Conservation (phyloP, 106 monocot species). For the Vanilla planifolia region DNA sequence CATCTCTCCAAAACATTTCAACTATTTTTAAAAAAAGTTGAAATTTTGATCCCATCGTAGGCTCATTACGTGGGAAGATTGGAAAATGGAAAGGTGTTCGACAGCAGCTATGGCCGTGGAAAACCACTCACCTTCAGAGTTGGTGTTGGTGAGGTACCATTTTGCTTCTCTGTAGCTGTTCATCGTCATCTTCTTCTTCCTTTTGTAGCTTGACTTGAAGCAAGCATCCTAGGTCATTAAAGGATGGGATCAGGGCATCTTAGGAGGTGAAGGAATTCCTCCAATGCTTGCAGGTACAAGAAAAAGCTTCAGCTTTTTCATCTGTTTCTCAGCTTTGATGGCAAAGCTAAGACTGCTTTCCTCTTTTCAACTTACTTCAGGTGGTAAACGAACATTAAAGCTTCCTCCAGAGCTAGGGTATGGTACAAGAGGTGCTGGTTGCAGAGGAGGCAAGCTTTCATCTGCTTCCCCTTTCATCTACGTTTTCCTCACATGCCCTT, state of each 20-base stretch:
- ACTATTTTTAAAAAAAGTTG: neutral
- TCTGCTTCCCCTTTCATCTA: neutral
- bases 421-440: slow-evolving; percentile 87
- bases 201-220: neutral
- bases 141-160: slow-evolving; percentile 82
- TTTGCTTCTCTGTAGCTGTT: neutral
- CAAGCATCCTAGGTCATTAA: slow-evolving; percentile 62
- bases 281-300: slow-evolving; percentile 81
- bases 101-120: slow-evolving; percentile 76
- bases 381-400: slow-evolving; percentile 81
- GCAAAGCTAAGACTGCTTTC: neutral
- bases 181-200: neutral
- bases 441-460: slow-evolving; percentile 66
- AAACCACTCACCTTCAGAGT: slow-evolving; percentile 72
- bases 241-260: slow-evolving; percentile 94
- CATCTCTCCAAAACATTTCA: neutral
- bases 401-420: slow-evolving; percentile 88
- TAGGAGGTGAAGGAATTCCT: slow-evolving; percentile 87
- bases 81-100: slow-evolving; percentile 92
- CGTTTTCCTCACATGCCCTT: too few relatives aligned
- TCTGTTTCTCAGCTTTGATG: neutral
- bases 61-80: slow-evolving; percentile 87
- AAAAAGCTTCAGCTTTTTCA: neutral
- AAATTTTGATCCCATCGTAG: slow-evolving; percentile 16
- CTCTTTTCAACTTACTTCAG: slow-evolving; percentile 20